phyloP scores from a whole-genome alignment of 2,329 filamentous ascomycete genomes.

The Cordyceps cateniannulata region DNA sequence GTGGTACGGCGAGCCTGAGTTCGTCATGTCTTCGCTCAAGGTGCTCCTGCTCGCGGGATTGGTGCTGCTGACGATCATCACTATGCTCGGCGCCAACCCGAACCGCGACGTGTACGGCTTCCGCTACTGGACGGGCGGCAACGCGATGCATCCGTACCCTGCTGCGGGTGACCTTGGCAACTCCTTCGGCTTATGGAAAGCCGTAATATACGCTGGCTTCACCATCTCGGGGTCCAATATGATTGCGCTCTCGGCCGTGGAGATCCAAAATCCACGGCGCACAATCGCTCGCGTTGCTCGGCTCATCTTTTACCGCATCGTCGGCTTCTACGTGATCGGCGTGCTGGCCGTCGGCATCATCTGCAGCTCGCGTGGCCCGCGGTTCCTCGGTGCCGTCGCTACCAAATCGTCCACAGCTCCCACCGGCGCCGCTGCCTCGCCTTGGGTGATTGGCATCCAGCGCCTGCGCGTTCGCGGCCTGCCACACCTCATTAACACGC shows the following conservation, averaged over 20 bases:
- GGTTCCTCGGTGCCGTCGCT: constrained; percentile 37
- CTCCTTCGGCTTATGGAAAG: constrained; percentile 51
- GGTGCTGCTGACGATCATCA: constrained; percentile 58
- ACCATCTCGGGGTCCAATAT: constrained; percentile 63
- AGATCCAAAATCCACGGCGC: constrained; percentile 58
- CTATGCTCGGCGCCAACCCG: constrained; percentile 63
- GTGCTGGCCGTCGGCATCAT: constrained; percentile 50
- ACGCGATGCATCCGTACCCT: constrained; percentile 23
- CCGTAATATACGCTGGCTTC: constrained; percentile 61
- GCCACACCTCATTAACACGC: constrained; percentile 51
- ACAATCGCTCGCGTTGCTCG: constrained; percentile 66
- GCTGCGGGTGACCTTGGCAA: constrained; percentile 46
- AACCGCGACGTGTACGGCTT: constrained; percentile 58
- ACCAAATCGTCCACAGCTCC: constrained; percentile 20
- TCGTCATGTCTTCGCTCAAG: constrained; percentile 51
- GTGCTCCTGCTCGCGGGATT: constrained; percentile 47
- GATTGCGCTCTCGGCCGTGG: constrained; percentile 48
- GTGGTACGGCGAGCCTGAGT: constrained; percentile 38
- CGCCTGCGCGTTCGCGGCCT: constrained; percentile 45
- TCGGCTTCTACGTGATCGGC: constrained; percentile 63
- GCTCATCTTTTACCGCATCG: constrained; percentile 66
- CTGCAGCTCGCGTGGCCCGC: constrained; percentile 42
- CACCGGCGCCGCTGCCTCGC: constrained; percentile 48
- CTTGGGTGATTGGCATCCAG: constrained; percentile 55
- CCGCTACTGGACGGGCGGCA: constrained; percentile 42